phyloP scores from a whole-genome alignment of 2,329 filamentous ascomycete species.

The Phialophora expanda region DNA sequence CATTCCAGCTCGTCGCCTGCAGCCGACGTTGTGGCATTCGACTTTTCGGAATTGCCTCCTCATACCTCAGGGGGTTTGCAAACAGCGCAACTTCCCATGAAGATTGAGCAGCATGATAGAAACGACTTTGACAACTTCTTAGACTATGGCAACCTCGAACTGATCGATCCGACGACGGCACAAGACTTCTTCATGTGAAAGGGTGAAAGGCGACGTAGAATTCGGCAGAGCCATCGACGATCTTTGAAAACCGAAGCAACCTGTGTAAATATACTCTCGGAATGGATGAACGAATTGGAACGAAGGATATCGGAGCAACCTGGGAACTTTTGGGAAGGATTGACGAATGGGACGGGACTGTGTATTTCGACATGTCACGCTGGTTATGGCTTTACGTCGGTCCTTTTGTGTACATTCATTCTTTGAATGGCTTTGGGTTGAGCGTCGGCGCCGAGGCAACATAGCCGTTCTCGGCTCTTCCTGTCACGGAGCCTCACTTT shows the following conservation, averaged over 20 bases:
- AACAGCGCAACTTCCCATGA: constrained; percentile 29
- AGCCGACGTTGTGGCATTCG: constrained; percentile 37
- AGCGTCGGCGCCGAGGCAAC: constrained; percentile 10
- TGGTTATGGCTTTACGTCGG: constrained; percentile 8
- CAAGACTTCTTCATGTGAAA: constrained; percentile 35
- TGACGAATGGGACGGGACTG: not conserved
- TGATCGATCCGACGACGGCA: constrained; percentile 31
- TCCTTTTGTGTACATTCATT: constrained; percentile 19
- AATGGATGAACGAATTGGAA: constrained; percentile 20
- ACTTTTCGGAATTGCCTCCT: constrained; percentile 35
- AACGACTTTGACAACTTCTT: constrained; percentile 41
- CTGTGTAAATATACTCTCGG: constrained; percentile 23
- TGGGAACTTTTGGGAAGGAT: constrained; percentile 8
- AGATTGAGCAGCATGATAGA: constrained; percentile 28
- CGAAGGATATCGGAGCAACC: constrained; percentile 8
- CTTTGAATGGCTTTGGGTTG: constrained; percentile 2
- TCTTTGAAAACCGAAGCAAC: constrained; percentile 5
- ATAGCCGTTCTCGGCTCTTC: not conserved
- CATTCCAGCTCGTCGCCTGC: constrained; percentile 38
- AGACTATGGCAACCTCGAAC: constrained; percentile 38
- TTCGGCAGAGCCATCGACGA: not conserved
- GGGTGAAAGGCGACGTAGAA: not conserved
- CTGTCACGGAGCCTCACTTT: constrained; percentile 1
- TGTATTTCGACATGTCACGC: constrained; percentile 11
- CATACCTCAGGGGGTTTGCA: constrained; percentile 18